These are phyloP conservation scores for Lycium barbarum DNA, from an alignment of 257 asterid genomes.

Conservation along the genomic window DNA sequence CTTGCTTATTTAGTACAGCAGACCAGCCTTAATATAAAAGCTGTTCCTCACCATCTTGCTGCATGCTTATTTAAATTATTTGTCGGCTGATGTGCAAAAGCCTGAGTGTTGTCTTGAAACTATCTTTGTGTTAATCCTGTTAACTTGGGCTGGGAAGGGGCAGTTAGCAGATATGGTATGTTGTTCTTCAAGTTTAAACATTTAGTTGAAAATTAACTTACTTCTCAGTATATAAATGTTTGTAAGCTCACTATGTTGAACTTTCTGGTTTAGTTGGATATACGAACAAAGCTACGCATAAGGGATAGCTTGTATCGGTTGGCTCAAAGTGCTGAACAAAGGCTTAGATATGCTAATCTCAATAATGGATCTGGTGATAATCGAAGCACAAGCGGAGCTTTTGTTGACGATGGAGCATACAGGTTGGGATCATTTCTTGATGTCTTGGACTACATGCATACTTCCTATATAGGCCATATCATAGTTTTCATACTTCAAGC, in stretches of 20 bases:
- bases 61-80: slow-evolving; percentile 17
- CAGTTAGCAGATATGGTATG: slow-evolving; percentile 7
- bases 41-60: slow-evolving; percentile 11
- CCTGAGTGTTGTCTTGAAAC: neutral
- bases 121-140: slow-evolving; percentile 15
- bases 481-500: slow-evolving; percentile 5
- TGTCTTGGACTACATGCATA: neutral
- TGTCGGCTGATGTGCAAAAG: slow-evolving; percentile 21
- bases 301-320: slow-evolving; percentile 14
- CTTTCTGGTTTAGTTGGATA: slow-evolving; percentile 8
- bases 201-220: slow-evolving; percentile 15
- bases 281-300: neutral
- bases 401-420: neutral
- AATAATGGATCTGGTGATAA: neutral
- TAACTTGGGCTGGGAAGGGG: slow-evolving; percentile 27
- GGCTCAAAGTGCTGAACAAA: slow-evolving; percentile 13
- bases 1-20: slow-evolving; percentile 13
- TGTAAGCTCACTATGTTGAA: neutral
- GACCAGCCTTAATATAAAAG: slow-evolving; percentile 12
- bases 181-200: neutral
- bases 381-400: slow-evolving; percentile 37
- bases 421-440: neutral
- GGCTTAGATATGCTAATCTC: neutral
- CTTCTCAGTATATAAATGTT: neutral
- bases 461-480: neutral